Evolutionary conservation across 192 early-diverging fungal genomes (phyloP).

Genomic region (Coemansia sp.): DNA sequence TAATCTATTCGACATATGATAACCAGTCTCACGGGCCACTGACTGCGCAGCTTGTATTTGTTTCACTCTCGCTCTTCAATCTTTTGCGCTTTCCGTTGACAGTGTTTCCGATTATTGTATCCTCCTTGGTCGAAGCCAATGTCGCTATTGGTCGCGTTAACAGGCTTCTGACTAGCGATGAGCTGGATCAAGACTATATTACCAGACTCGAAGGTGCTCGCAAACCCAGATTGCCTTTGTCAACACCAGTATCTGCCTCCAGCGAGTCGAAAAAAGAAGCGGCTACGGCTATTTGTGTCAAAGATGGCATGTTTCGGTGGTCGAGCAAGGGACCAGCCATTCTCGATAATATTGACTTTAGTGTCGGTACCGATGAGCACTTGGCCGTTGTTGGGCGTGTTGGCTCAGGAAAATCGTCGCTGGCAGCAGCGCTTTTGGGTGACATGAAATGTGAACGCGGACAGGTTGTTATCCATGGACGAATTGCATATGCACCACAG

Average conservation of each 20-base stretch:
- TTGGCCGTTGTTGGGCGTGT: conserved; percentile 68
- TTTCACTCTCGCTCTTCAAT: conserved; percentile 89
- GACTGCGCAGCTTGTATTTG: conserved; percentile 75
- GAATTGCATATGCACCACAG: conserved; percentile 39
- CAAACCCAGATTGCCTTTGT: background rate
- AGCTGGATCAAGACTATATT: conserved; percentile 67
- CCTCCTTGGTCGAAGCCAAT: conserved; percentile 72
- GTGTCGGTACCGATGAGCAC: conserved; percentile 34
- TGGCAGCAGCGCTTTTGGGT: too few species aligned
- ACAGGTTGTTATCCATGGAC: too few species aligned
- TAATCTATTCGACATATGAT: conserved; percentile 68
- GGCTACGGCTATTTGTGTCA: too few species aligned
- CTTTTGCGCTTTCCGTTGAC: conserved; percentile 85
- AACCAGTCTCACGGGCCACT: conserved; percentile 57
- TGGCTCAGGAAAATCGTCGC: conserved; percentile 55
- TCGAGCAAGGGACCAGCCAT: too few species aligned
- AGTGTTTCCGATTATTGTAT: conserved; percentile 81
- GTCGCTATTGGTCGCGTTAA: conserved; percentile 82
- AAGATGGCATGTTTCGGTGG: too few species aligned
- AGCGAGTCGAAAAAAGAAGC: too few species aligned
- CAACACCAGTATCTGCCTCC: conserved; percentile 22
- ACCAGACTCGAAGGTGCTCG: conserved; percentile 40
- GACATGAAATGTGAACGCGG: conserved; percentile 56
- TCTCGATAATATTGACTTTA: too few species aligned
- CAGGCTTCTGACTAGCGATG: conserved; percentile 77